Base-by-base conservation (phyloP, 495 filamentous ascomycete genomes). In the Penicillium angulare region DNA sequence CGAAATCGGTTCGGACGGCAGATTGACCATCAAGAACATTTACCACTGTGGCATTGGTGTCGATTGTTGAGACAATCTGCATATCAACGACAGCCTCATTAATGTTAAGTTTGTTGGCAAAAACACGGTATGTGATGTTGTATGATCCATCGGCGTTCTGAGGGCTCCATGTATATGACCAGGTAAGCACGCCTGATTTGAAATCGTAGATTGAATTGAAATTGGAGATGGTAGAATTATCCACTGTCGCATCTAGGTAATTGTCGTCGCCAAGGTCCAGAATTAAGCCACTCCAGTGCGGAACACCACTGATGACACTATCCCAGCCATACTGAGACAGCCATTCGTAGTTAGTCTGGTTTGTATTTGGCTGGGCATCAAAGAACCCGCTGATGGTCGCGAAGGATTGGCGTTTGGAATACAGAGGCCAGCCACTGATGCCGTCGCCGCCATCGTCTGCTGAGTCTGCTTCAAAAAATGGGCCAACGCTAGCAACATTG, bases 341-440 rank as follows among this genome's bases (percentile, higher is more conserved):
- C 86, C 88, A 90, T 4, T 72, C 72, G 56, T 85, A 90, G 60
- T 92, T 92, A 7, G 80, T 83, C 3, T 78, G 75, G 31, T 83
- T 86, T 0, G 78, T 83, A 27, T 69, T 78, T 1, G 73, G 73
- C 63, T 90, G 86, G 7, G 70, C 64, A 52, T 90, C 78, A 50
- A 77, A 90, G 64, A 92, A 92, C 0, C 88, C 88, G 32, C 82
- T 77, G 47, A 92, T 80, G 0, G 86, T 89, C 3, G 85, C 82
- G 62, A 92, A 89, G 1, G 84, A 79, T 59, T 88, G 84, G 12
- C 88, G 74, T 7, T 74, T 61, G 38, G 83, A 73, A 67, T 82
- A 88, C 13, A 91, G 64, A 6, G 88, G 88, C 88, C 88, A 92
- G 5, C 87, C 88, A 55, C 81, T 86, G 61, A 85, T 83, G 21